A percentile compares a stretch with the other conserved stretches of the same genome.
Conservation (phyloP, 2,329 filamentous ascomycete genomes). For the Pseudocercospora cruenta region DNA sequence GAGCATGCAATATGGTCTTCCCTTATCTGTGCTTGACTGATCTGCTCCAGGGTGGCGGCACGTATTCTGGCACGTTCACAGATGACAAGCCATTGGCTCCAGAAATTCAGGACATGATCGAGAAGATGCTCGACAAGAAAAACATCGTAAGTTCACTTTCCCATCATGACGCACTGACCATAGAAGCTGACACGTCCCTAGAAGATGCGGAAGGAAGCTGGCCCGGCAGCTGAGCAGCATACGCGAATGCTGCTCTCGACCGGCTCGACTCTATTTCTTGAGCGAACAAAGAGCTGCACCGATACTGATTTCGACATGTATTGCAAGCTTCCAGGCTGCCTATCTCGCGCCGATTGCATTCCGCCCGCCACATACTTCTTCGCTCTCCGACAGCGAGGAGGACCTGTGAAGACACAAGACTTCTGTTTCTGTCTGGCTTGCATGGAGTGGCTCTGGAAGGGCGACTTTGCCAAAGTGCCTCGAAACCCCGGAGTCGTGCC, state of each 20-base stretch:
- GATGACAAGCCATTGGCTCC: slow-evolving; percentile 14
- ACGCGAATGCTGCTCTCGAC: slow-evolving; percentile 9
- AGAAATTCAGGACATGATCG: slow-evolving; percentile 22
- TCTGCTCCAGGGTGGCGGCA: slow-evolving; percentile 14
- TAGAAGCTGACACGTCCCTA: not conserved
- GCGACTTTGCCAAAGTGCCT: slow-evolving; percentile 13
- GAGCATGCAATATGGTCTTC: not conserved
- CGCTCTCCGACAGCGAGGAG: slow-evolving; percentile 8
- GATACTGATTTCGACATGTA: not conserved
- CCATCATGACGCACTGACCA: not conserved
- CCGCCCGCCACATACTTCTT: slow-evolving; percentile 15
- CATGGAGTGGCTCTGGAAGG: slow-evolving; percentile 27
- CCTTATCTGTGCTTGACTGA: slow-evolving; percentile 7
- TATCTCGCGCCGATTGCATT: slow-evolving; percentile 11
- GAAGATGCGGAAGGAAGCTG: slow-evolving; percentile 36
- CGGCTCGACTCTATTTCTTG: slow-evolving; percentile 9
- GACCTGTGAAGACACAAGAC: slow-evolving; percentile 3
- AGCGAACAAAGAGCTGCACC: not conserved
- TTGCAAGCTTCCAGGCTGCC: slow-evolving; percentile 17
- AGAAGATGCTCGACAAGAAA: slow-evolving; percentile 8
- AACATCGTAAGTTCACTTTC: slow-evolving; percentile 1
- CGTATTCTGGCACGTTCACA: slow-evolving; percentile 22
- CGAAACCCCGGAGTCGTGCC: slow-evolving; percentile 7
- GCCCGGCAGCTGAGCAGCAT: slow-evolving; percentile 46
- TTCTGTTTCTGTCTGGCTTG: slow-evolving; percentile 24